Base-by-base conservation (phyloP, 352 stramenopile species). In the Peronospora farinosa region DNA sequence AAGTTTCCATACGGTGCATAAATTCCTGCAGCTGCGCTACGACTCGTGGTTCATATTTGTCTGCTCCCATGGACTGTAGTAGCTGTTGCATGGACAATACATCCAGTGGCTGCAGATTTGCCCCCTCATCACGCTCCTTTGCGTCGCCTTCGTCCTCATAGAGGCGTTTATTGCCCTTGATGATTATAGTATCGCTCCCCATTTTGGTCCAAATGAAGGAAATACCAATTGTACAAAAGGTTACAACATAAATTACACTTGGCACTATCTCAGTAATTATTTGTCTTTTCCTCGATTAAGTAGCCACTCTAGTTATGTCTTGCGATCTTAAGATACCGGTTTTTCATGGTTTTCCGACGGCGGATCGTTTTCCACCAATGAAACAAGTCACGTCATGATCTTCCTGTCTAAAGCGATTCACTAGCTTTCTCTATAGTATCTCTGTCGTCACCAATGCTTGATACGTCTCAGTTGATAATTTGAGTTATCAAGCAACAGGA, bases 21-120 rank as follows among this genome's bases (percentile, higher is more conserved):
- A 92, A 91, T 58, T 93, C 83, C 40, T 87, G 78, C 21, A 93
- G 67, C 61, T 93, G 82, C 47, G 62, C 64, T 25, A 91, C 74
- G 57, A 93, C 82, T 47, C 80, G 74, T 44, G 76, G 75, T 62
- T 93, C 82, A 51, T 80, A 78, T 46, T 78, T 86, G 47, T 87
- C 75, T 30, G 71, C 80, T 13, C 82, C 80, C 82, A 93, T 93
- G 40, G 79, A 89, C 51, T 74, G 72, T 35, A 93, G 66, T 21
- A 93, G 51, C 43, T 65, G 42, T 43, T 78, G 46, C 42, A 93
- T 67, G 15, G 76, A 73, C 10, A 78, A 51, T 13, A 73, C 72
- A 41, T 92, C 79, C 39, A 89, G 41, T 5, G 82, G 82, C 42
- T 78, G 55, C 27, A 68, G 60, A 43, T 81, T 60, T 3, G 39